These are phyloP conservation scores for Dovyalis caffra DNA, from an alignment of 345 rosid species.

Conservation along the genomic window DNA sequence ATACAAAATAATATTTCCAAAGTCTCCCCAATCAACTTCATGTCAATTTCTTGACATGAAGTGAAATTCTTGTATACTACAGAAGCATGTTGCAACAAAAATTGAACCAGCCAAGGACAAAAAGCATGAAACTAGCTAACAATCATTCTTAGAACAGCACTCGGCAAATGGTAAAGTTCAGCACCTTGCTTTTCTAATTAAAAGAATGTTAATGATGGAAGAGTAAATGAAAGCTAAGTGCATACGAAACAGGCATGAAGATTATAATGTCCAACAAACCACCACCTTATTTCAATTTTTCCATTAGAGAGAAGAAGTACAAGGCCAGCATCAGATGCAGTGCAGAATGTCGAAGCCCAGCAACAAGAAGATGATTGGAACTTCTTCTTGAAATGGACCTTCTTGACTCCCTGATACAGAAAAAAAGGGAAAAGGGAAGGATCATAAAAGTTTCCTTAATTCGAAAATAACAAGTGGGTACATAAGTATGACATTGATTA, in stretches of 20 bases:
- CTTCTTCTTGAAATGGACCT: conserved; percentile 79
- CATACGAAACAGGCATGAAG: neutral
- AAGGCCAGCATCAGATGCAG: conserved; percentile 64
- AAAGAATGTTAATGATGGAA: neutral
- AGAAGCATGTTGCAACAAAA: conserved; percentile 6
- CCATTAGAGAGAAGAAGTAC: conserved; percentile 65
- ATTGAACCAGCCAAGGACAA: too few species aligned
- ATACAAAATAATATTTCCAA: neutral
- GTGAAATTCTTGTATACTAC: neutral
- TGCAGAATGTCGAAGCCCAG: conserved; percentile 73
- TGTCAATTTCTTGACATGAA: neutral
- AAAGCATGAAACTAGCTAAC: too few species aligned
- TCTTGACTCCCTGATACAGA: conserved; percentile 66
- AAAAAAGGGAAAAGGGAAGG: conserved; percentile 2
- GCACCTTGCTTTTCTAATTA: neutral
- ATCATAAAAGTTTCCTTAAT: neutral
- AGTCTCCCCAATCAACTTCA: neutral
- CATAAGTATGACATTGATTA: conserved; percentile 19
- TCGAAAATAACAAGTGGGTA: neutral
- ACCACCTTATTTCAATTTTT: conserved; percentile 76
- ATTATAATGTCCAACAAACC: neutral
- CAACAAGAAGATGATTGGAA: conserved; percentile 62
- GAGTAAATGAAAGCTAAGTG: neutral
- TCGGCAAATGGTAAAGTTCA: neutral
- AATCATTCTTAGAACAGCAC: neutral